Evolutionary conservation across 2,329 filamentous ascomycete genomes (phyloP).

Genomic region (Fusarium lyarnte): DNA sequence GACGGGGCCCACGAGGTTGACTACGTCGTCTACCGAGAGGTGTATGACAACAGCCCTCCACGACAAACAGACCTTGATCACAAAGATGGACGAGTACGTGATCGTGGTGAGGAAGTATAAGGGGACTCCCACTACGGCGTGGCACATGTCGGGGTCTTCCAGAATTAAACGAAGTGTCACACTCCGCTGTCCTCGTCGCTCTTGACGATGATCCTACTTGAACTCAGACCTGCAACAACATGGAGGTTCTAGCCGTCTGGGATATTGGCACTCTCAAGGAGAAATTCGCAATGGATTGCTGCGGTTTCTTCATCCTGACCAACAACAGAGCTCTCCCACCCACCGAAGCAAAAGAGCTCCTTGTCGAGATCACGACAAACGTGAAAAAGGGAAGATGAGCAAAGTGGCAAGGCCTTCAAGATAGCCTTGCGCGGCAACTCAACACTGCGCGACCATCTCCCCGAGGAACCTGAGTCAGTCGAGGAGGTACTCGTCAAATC

Average conservation of each 20-base stretch:
- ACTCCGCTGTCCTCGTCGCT: conserved; percentile 46
- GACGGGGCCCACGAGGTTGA: background rate
- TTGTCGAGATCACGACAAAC: background rate
- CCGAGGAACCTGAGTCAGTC: background rate
- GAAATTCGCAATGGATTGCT: background rate
- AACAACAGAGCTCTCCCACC: background rate
- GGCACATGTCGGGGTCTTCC: background rate
- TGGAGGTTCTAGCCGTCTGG: conserved; percentile 65
- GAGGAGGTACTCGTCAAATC: background rate
- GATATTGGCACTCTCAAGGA: conserved; percentile 53
- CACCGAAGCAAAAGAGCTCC: rapidly evolving
- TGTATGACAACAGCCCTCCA: background rate
- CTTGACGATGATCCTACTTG: conserved; percentile 68
- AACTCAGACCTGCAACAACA: conserved; percentile 69
- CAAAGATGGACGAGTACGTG: background rate
- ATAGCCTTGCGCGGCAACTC: background rate
- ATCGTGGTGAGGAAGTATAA: background rate
- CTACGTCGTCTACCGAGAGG: background rate
- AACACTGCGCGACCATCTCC: background rate
- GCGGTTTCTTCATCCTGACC: background rate
- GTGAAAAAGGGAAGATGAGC: background rate
- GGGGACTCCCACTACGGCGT: background rate
- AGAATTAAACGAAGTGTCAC: background rate
- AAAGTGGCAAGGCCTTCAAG: background rate
- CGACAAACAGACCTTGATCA: background rate